Evolutionary conservation across 352 stramenopile species (phyloP), one percentile per base, ranked within the genome.

Genomic region (Globisporangium irregulare): DNA sequence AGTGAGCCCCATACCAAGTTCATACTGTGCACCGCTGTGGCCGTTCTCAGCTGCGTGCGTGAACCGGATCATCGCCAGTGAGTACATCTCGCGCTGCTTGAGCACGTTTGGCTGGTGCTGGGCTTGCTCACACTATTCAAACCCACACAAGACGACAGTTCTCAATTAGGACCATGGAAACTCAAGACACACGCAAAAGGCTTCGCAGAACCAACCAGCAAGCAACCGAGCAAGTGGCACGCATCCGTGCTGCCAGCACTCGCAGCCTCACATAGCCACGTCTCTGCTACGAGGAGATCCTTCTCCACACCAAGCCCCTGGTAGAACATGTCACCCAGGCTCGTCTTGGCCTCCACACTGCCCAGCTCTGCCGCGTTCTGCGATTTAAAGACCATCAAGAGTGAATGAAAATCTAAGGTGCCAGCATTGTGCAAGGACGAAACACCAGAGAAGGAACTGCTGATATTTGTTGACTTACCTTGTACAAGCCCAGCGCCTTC

Each of bases 251-350:
- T 77, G 14, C 84, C 86, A 27, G 53, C 46, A 8, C 59, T 71
- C 0, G 73, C 68, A 1, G 81, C 83, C 18, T 81, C 73, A 10
- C 73, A 61, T 50, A 90, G 74, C 78, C 80, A 91, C 62, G 81
- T 76, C 56, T 79, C 80, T 1, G 81, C 84, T 32, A 85, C 46
- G 10, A 89, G 73, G 22, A 81, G 24, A 29, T 94, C 86, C 59
- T 73, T 82, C 46, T 89, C 81, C 20, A 80, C 68, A 38, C 74
- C 79, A 5, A 74, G 68, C 1, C 84, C 86, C 15, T 64, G 62
- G 18, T 83, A 71, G 66, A 80, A 74, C 78, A 91, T 90, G 68
- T 88, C 77, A 0, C 82, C 86, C n/a, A 94, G 65, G 41, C 81
- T 91, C 10, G 74, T 70, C 76, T 84, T 87, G 9, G 86, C 84